Percentiles rank a stretch among this genome's conserved stretches.
Conservation (phyloP, 1,139 yeast species). For the Keqinozyma sinolaborantium region DNA sequence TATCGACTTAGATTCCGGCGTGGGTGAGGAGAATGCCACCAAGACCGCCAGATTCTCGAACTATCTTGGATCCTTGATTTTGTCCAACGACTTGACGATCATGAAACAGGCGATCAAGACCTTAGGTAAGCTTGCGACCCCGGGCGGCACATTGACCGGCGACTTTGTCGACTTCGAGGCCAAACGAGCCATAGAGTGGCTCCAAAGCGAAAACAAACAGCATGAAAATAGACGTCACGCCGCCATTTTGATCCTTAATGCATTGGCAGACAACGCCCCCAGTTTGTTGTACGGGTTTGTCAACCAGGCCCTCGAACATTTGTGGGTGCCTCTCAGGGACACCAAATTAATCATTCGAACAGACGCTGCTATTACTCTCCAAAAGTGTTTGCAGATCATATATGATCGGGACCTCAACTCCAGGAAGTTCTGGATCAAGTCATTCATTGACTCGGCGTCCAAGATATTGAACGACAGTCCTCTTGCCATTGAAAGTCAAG, state of each 20-base stretch:
- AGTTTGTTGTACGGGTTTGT: slow-evolving; percentile 77
- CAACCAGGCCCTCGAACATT: slow-evolving; percentile 71
- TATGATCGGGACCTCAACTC: slow-evolving; percentile 74
- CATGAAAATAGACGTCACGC: slow-evolving; percentile 83
- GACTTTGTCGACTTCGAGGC: slow-evolving; percentile 94
- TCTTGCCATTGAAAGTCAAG: background rate
- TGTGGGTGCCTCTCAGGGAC: slow-evolving; percentile 88
- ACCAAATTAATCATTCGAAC: slow-evolving; percentile 67
- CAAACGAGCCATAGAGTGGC: slow-evolving; percentile 86
- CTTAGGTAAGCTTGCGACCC: slow-evolving; percentile 81
- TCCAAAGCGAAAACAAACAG: slow-evolving; percentile 74
- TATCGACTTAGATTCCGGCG: slow-evolving; percentile 68
- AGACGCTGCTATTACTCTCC: slow-evolving; percentile 82
- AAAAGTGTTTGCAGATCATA: slow-evolving; percentile 73
- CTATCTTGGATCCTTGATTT: slow-evolving; percentile 75
- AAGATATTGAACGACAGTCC: slow-evolving; percentile 27
- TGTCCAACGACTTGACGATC: slow-evolving; percentile 78
- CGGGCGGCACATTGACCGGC: slow-evolving; percentile 85
- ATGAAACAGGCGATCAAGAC: slow-evolving; percentile 86
- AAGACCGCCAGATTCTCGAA: slow-evolving; percentile 90
- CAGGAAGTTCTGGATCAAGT: slow-evolving; percentile 70
- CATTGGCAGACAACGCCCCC: slow-evolving; percentile 86
- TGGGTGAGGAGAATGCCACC: slow-evolving; percentile 74
- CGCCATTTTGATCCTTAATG: slow-evolving; percentile 77
- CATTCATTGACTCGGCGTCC: slow-evolving; percentile 61